Evolutionary conservation across 441 rosid genomes (phyloP).

Genomic region (Gossypium schwendimanii): DNA sequence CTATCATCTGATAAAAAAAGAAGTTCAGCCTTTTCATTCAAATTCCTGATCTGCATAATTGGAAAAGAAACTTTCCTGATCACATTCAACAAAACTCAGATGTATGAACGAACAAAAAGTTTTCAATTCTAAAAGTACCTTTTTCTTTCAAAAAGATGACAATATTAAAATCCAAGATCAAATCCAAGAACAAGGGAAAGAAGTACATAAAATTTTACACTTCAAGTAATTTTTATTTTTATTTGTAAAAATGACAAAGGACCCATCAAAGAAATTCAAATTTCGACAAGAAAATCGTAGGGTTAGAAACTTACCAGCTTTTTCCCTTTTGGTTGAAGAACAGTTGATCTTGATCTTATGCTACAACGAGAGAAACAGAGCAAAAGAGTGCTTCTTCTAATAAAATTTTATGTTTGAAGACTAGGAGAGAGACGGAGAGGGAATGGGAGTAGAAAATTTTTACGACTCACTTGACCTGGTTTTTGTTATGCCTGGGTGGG

Average conservation of each 20-base stretch:
- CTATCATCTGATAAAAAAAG: not conserved
- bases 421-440: not conserved
- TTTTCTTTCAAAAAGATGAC: not conserved
- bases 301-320: not conserved
- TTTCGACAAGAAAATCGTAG: not conserved
- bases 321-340: not conserved
- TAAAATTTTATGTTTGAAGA: not conserved
- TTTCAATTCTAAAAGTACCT: not conserved
- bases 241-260: not conserved
- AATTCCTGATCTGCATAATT: not conserved
- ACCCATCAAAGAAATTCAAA: not conserved
- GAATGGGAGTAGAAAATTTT: not conserved
- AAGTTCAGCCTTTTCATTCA: not conserved
- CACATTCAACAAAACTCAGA: slow-evolving; percentile 2
- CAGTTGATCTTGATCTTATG: not conserved
- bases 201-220: not conserved
- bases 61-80: not conserved
- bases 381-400: not conserved
- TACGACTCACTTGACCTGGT: not conserved
- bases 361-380: not conserved
- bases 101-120: not conserved
- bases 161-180: not conserved
- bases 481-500: not conserved
- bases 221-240: not conserved
- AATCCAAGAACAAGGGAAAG: not conserved